Evolutionary conservation across 1,284 basidiomycete species (phyloP).

Genomic region (Sporisorium iseilematis-ciliati): DNA sequence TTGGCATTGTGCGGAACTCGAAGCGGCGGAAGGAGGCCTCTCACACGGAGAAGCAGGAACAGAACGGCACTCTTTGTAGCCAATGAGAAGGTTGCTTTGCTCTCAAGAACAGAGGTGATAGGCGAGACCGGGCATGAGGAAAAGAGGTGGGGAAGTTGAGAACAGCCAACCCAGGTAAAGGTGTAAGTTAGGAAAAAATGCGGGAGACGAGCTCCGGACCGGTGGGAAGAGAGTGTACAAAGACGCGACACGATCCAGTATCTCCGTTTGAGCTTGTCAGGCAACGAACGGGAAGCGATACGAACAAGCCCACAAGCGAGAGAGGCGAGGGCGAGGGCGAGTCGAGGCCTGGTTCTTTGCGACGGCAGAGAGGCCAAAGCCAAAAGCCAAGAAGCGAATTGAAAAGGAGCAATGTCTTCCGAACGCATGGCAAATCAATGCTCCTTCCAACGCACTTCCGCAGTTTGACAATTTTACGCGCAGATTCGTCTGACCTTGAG

Average conservation of each 20-base stretch:
- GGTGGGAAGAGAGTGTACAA: constrained; percentile 31
- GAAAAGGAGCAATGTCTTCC: constrained; percentile 50
- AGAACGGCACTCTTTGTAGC: constrained; percentile 3
- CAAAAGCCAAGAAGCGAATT: constrained; percentile 18
- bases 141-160: neutral
- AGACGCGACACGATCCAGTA: constrained; percentile 11
- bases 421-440: constrained; percentile 26
- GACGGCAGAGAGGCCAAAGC: too few relatives aligned
- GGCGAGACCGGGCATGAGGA: neutral
- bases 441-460: neutral
- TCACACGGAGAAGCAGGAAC: constrained; percentile 8
- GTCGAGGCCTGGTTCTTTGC: constrained; percentile 12
- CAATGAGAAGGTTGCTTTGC: constrained; percentile 15
- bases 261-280: neutral
- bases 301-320: neutral
- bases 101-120: constrained; percentile 4
- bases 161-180: neutral
- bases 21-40: neutral
- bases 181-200: neutral
- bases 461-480: neutral
- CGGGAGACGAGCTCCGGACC: constrained; percentile 24
- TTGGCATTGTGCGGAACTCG: neutral
- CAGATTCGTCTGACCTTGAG: neutral
- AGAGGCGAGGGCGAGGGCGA: neutral
- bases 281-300: neutral